Conservation (phyloP, 169 alveolate genomes). For the Toxoplasma gondii region DNA sequence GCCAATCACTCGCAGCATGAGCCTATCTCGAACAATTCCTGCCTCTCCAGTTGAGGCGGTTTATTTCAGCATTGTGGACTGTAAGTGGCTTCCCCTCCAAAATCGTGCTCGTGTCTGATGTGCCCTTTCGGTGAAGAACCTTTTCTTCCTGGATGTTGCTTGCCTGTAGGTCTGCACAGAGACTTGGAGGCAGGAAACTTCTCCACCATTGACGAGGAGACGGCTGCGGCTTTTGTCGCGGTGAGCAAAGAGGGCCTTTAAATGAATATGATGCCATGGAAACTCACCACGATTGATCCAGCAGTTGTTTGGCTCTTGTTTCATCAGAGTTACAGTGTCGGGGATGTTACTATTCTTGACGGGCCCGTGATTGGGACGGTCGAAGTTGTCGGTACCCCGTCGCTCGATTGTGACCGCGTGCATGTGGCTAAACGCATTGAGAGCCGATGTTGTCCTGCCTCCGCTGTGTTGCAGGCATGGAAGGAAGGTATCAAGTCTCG, state of each 20-base stretch:
- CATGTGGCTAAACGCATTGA: no score
- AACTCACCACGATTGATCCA: not conserved
- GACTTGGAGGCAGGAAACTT: not conserved
- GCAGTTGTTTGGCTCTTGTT: not conserved
- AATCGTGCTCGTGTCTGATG: not conserved
- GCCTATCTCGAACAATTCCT: not conserved
- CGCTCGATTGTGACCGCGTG: no score
- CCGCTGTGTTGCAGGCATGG: not conserved
- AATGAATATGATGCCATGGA: no score
- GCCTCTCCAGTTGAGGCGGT: constrained; percentile 26
- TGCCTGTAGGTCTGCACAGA: not conserved
- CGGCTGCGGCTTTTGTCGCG: not conserved
- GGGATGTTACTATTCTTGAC: no score
- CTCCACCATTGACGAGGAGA: constrained; percentile 7
- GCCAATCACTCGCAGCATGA: not conserved
- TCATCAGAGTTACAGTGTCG: no score
- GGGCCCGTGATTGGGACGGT: no score
- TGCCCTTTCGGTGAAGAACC: not conserved
- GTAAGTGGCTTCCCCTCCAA: not conserved
- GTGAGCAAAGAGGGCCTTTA: not conserved
- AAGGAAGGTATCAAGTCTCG: not conserved
- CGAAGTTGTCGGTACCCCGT: no score
- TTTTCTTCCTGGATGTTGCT: not conserved
- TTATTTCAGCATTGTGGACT: constrained; percentile 18
- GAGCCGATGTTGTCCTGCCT: no score